These are phyloP conservation scores for Xerophyta viscosa DNA, from an alignment of 106 monocot species.

Conservation along the genomic window DNA sequence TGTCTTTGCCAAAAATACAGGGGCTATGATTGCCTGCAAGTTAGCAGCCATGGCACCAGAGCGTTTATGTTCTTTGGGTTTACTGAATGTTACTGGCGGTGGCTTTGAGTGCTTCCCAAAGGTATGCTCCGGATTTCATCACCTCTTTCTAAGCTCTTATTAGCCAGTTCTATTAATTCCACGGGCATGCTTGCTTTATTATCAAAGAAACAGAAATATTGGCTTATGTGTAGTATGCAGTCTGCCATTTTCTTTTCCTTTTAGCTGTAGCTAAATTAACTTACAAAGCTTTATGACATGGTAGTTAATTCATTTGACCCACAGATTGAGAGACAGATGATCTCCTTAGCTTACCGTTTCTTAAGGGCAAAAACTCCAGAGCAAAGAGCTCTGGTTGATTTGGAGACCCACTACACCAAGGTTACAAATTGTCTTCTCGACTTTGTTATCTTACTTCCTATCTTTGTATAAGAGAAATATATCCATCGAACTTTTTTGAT, in stretches of 20 bases:
- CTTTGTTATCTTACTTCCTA: not conserved
- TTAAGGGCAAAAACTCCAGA: conserved; percentile 86
- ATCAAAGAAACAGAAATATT: no score
- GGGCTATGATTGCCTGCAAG: conserved; percentile 95
- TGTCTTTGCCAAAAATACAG: conserved; percentile 25
- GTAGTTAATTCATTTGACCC: no score
- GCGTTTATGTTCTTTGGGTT: conserved; percentile 69
- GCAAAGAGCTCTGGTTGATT: conserved; percentile 87
- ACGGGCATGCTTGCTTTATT: no score
- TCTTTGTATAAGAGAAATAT: not conserved
- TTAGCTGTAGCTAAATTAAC: no score
- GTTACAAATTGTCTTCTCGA: conserved; percentile 17
- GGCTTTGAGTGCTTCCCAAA: conserved; percentile 93
- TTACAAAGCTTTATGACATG: no score
- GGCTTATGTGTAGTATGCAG: no score
- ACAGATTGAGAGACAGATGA: conserved; percentile 68
- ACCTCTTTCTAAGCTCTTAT: no score
- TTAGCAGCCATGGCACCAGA: conserved; percentile 80
- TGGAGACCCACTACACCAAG: conserved; percentile 94
- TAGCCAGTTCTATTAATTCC: no score
- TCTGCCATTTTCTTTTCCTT: not conserved
- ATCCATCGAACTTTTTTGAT: not conserved
- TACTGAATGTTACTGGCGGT: conserved; percentile 96
- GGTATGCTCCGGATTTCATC: conserved; percentile 20
- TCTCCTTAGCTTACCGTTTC: conserved; percentile 80